Conservation (phyloP, 805 yeast genomes). For the Candida pseudofarinosa region DNA sequence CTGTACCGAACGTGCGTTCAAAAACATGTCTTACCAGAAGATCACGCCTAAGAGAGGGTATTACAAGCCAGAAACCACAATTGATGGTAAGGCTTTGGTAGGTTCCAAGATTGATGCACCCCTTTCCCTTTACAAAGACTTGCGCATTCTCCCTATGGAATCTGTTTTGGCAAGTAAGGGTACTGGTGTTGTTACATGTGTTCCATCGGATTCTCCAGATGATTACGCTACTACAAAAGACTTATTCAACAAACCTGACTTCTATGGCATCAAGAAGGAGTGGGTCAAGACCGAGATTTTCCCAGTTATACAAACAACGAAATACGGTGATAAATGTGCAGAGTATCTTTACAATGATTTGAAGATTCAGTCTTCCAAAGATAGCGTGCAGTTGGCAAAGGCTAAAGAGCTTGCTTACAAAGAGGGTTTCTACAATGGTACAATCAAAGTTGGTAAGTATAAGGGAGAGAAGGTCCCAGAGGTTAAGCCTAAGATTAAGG, state of each 20-base stretch:
- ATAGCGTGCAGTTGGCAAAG: constrained; percentile 74
- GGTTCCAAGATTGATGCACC: constrained; percentile 91
- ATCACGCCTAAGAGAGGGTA: constrained; percentile 85
- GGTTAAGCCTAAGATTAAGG: constrained; percentile 84
- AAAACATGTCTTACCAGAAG: constrained; percentile 95
- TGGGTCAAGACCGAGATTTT: constrained; percentile 80
- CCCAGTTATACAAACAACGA: constrained; percentile 73
- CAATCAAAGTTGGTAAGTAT: constrained; percentile 74
- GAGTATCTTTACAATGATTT: constrained; percentile 76
- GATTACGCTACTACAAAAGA: constrained; percentile 87
- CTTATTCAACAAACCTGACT: constrained; percentile 84
- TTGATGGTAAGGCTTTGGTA: constrained; percentile 70
- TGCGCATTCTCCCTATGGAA: constrained; percentile 95
- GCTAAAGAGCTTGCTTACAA: constrained; percentile 95
- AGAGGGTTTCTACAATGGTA: constrained; percentile 93
- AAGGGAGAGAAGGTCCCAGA: constrained; percentile 85
- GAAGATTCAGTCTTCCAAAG: constrained; percentile 94
- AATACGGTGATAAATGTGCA: constrained; percentile 87
- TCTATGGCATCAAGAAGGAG: constrained; percentile 74
- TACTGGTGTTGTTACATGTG: constrained; percentile 98
- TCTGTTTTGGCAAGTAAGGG: constrained; percentile 93
- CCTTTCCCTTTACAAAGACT: constrained; percentile 59
- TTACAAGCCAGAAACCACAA: constrained; percentile 52
- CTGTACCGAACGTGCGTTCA: constrained; percentile 92
- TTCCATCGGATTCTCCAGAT: constrained; percentile 98